These are phyloP conservation scores for Cyberlindnera galapagoensis DNA, from an alignment of 805 yeast species.

Conservation along the genomic window DNA sequence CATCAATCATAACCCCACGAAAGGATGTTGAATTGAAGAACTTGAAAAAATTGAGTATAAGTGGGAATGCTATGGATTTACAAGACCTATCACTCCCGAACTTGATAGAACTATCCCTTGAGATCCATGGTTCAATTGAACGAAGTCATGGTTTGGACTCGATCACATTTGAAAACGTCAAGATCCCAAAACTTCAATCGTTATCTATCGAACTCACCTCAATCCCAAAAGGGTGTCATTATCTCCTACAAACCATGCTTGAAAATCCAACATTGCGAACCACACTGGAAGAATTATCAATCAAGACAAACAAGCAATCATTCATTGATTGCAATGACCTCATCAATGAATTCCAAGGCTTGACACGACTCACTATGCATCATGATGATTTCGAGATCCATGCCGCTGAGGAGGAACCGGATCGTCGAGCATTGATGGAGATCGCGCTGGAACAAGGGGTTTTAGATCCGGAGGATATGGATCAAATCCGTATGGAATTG, in stretches of 20 bases:
- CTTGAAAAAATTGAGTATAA: conserved; percentile 10
- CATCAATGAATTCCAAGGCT: conserved; percentile 3
- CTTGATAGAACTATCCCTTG: conserved; percentile 6
- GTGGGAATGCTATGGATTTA: conserved; percentile 19
- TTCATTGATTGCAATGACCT: conserved; percentile 6
- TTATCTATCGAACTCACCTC: conserved; percentile 9
- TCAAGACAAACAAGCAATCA: conserved; percentile 9
- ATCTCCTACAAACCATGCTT: no score
- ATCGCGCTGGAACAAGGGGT: no score
- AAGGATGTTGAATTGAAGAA: conserved; percentile 2
- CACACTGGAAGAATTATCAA: neutral
- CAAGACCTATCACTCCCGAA: conserved; percentile 9
- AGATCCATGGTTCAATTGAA: conserved; percentile 17
- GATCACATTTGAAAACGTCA: neutral
- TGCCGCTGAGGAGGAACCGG: conserved; percentile 5
- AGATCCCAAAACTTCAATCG: conserved; percentile 3
- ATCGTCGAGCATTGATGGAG: neutral
- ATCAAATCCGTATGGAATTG: no score
- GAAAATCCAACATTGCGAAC: neutral
- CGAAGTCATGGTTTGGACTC: conserved; percentile 4
- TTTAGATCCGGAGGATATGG: neutral
- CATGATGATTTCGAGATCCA: conserved; percentile 10
- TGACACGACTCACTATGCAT: conserved; percentile 1
- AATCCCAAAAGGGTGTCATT: conserved; percentile 8
- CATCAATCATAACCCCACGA: neutral